Evolutionary conservation across 1,284 basidiomycete genomes (phyloP).

Genomic region (Ustilago bromivora): DNA sequence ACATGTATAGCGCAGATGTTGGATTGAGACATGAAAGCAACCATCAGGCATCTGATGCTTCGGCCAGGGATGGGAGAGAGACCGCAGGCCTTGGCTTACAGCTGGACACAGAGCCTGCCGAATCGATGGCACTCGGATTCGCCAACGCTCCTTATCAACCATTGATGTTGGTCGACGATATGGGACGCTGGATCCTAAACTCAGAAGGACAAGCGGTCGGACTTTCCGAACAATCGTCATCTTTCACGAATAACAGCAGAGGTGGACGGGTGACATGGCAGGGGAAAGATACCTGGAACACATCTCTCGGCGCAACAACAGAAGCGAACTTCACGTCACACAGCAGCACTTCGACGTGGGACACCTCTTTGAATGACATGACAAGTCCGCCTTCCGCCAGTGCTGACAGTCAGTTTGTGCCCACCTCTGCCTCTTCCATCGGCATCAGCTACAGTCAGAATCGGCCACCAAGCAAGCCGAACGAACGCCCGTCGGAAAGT

Average conservation of each 20-base stretch:
- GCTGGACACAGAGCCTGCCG: background rate
- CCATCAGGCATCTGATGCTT: background rate
- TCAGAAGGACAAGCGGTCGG: background rate
- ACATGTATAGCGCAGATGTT: background rate
- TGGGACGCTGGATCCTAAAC: conserved; percentile 27
- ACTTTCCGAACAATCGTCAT: background rate
- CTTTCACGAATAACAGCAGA: background rate
- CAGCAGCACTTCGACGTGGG: conserved; percentile 25
- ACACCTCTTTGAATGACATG: conserved; percentile 26
- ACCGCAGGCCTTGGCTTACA: conserved; percentile 21
- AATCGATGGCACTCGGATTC: background rate
- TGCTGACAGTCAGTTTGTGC: background rate
- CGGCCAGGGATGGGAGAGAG: background rate
- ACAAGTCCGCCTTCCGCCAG: background rate
- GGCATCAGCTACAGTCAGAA: conserved; percentile 9
- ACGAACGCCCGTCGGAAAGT: background rate
- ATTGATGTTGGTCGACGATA: conserved; percentile 25
- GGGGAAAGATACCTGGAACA: conserved; percentile 5
- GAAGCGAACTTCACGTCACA: conserved; percentile 20
- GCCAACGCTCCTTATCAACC: background rate
- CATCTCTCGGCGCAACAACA: conserved; percentile 22
- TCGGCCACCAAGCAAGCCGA: background rate
- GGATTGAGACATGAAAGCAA: background rate
- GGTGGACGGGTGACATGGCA: background rate
- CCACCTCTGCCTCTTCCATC: conserved; percentile 27